phyloP scores from a whole-genome alignment of 768 basidiomycete genomes.

The Pleurotus platypus region DNA sequence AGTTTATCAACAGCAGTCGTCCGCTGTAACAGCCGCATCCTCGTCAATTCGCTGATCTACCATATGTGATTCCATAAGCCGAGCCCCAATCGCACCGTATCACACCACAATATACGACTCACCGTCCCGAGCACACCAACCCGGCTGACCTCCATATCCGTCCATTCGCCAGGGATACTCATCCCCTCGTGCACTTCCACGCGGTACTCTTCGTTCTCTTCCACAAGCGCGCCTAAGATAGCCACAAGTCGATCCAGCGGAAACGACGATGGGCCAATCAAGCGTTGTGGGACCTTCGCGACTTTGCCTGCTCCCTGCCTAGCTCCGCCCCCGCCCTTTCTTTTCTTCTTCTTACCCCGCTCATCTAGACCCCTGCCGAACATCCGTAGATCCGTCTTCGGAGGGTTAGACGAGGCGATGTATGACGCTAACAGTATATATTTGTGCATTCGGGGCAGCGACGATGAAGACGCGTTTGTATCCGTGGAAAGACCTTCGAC shows the following conservation, averaged over 20 bases:
- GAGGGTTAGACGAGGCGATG: constrained; percentile 82
- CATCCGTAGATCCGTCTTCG: constrained; percentile 76
- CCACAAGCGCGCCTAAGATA: constrained; percentile 72
- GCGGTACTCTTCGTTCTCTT: constrained; percentile 62
- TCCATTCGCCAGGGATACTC: constrained; percentile 62
- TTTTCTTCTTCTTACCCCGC: constrained; percentile 49
- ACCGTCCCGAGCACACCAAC: constrained; percentile 60
- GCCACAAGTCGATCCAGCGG: constrained; percentile 78
- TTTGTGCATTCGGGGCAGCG: constrained; percentile 65
- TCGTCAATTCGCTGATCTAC: constrained; percentile 65
- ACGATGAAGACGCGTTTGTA: constrained; percentile 8
- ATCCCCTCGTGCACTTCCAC: constrained; percentile 39
- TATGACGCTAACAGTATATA: constrained; percentile 76
- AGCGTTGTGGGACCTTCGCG: constrained; percentile 68
- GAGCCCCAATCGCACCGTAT: too few species aligned
- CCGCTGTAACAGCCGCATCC: constrained; percentile 64
- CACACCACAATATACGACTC: background rate
- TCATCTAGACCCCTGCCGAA: constrained; percentile 75
- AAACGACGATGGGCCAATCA: constrained; percentile 76
- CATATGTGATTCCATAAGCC: background rate
- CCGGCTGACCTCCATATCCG: constrained; percentile 68
- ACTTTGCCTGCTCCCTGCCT: constrained; percentile 34
- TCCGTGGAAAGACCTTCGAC: constrained; percentile 21
- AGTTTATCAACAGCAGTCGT: constrained; percentile 57
- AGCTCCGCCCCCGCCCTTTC: constrained; percentile 26